A percentile compares a stretch with the other conserved stretches of the same genome.
phyloP scores from a whole-genome alignment of 768 basidiomycete species.

The Trametes villosa region DNA sequence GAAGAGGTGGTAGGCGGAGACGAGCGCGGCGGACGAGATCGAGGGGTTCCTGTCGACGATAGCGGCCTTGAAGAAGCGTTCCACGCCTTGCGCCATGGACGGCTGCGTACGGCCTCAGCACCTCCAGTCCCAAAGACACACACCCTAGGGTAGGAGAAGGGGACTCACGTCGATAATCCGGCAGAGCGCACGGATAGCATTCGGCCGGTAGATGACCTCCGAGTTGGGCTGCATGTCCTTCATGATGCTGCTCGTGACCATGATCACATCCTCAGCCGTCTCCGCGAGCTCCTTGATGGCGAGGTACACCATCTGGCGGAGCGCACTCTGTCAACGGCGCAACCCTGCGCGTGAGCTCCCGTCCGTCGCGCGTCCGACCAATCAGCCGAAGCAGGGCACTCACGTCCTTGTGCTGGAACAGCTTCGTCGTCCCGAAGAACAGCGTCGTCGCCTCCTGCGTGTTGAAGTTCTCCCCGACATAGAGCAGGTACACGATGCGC shows the following conservation, averaged over 20 bases:
- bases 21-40: conserved; percentile 94
- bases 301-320: conserved; percentile 97
- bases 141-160: background rate
- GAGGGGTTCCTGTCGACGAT: conserved; percentile 96
- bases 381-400: conserved; percentile 39
- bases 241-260: conserved; percentile 99
- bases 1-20: conserved; percentile 96
- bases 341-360: background rate
- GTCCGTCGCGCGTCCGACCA: conserved; percentile 1
- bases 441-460: conserved; percentile 96
- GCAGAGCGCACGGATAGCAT: conserved; percentile 94
- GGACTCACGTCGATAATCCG: conserved; percentile 93
- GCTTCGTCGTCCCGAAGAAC: conserved; percentile 98
- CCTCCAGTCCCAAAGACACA: background rate
- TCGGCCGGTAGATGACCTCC: conserved; percentile 97
- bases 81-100: conserved; percentile 99
- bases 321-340: conserved; percentile 65
- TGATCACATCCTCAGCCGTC: conserved; percentile 98
- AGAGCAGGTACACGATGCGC: conserved; percentile 94
- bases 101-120: conserved; percentile 53
- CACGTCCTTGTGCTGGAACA: conserved; percentile 99
- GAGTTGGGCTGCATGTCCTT: conserved; percentile 99
- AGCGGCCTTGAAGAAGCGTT: conserved; percentile 99
- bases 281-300: conserved; percentile 97
- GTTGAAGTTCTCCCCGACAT: conserved; percentile 92